Conservation (phyloP, 192 early-diverging fungal species). For the Podila minutissima region DNA sequence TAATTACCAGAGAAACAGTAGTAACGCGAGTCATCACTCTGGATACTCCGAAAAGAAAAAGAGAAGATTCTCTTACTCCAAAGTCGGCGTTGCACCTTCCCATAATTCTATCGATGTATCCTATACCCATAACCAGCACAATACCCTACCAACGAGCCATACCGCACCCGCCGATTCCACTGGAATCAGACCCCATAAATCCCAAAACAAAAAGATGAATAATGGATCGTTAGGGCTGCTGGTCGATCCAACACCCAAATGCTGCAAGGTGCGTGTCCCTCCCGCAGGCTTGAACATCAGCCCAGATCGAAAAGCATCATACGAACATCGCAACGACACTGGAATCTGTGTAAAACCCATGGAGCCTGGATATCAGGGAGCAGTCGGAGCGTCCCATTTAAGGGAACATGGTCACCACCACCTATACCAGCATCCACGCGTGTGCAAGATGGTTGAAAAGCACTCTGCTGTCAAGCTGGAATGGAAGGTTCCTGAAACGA, state of each 20-base stretch:
- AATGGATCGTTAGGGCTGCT: constrained; percentile 19
- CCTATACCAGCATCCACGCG: not conserved
- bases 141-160: not conserved
- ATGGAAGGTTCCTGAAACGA: constrained; percentile 42
- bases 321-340: not conserved
- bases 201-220: not conserved
- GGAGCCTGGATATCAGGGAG: not conserved
- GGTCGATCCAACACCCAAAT: constrained; percentile 22
- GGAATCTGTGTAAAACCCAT: not conserved
- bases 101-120: not conserved
- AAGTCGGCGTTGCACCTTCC: constrained; percentile 1
- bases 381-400: not conserved
- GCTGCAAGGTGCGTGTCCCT: constrained; percentile 12
- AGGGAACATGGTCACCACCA: not conserved
- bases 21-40: not conserved
- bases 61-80: constrained; percentile 34
- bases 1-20: not conserved
- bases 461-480: constrained; percentile 32
- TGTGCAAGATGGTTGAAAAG: constrained; percentile 34
- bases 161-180: not conserved
- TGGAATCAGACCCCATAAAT: not conserved
- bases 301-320: not conserved
- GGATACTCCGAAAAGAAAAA: constrained; percentile 5
- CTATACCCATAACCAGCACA: not conserved
- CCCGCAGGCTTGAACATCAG: not conserved